Percentiles rank a stretch among this genome's conserved stretches.
phyloP scores from a whole-genome alignment of 495 filamentous ascomycete genomes.

The Lepraria neglecta region DNA sequence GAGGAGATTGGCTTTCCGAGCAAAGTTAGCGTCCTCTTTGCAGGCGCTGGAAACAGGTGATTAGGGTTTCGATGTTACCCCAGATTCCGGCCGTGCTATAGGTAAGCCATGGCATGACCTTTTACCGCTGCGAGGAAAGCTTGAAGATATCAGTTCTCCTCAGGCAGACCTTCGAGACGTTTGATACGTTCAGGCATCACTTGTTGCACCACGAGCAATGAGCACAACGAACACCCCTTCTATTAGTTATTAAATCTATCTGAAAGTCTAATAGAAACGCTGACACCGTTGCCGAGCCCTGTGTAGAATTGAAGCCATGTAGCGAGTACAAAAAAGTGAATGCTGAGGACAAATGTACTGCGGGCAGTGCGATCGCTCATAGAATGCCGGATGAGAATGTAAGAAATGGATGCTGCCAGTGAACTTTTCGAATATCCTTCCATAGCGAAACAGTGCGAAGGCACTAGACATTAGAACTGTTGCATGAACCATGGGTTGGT shows the following conservation, averaged over 20 bases:
- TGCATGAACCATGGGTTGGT: not conserved
- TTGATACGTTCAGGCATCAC: no score
- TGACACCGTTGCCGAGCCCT: not conserved
- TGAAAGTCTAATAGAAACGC: not conserved
- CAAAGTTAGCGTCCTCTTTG: no score
- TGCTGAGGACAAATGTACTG: not conserved
- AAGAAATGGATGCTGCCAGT: not conserved
- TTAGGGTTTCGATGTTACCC: no score
- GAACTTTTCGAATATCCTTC: conserved; percentile 7
- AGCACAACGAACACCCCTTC: not conserved
- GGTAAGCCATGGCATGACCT: no score
- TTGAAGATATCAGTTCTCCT: no score
- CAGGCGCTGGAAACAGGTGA: no score
- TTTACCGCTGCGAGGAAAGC: no score
- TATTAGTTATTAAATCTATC: not conserved
- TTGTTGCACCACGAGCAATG: not conserved
- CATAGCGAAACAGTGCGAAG: conserved; percentile 13
- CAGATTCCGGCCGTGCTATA: no score
- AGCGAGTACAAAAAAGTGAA: not conserved
- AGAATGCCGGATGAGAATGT: conserved; percentile 4
- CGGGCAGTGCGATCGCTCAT: not conserved
- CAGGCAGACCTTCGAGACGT: no score
- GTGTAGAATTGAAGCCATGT: not conserved
- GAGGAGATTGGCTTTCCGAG: no score
- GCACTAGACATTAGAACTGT: not conserved